Percentiles rank a stretch among this genome's conserved stretches.
These are phyloP conservation scores for Vigna reflexopilosa DNA, from an alignment of 306 rosid genomes.

Conservation along the genomic window DNA sequence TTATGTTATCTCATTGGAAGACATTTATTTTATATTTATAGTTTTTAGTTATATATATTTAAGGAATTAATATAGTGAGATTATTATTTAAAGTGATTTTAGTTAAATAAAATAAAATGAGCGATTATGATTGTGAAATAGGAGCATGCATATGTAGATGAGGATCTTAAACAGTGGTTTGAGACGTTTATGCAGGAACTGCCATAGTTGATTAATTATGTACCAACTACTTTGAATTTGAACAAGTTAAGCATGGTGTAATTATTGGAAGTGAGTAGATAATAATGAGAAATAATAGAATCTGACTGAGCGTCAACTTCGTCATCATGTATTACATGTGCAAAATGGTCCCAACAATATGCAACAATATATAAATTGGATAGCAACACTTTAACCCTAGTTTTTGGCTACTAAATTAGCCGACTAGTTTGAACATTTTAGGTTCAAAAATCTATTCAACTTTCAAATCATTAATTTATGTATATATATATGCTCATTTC, in stretches of 20 bases:
- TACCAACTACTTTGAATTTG: conserved; percentile 24
- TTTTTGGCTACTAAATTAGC: conserved; percentile 10
- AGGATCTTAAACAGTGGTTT: conserved; percentile 31
- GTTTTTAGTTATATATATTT: no score
- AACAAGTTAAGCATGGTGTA: conserved; percentile 15
- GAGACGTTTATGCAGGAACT: conserved; percentile 33
- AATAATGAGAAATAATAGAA: conserved; percentile 33
- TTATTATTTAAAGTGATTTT: no score
- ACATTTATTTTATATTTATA: no score
- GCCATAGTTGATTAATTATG: conserved; percentile 8
- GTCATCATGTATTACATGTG: conserved; percentile 14
- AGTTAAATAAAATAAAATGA: no score
- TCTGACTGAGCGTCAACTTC: conserved; percentile 7
- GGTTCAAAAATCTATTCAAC: neutral
- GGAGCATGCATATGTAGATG: neutral
- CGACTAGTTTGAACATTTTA: neutral
- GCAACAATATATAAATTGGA: conserved; percentile 7
- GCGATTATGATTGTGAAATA: no score
- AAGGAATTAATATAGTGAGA: no score
- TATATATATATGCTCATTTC: neutral
- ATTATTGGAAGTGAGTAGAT: neutral
- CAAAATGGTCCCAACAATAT: neutral
- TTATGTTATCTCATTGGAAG: no score
- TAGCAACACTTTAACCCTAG: conserved; percentile 3
- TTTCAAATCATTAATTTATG: no score